A percentile compares a stretch with the other conserved stretches of the same genome.
Evolutionary conservation across 768 basidiomycete species (phyloP).

Genomic region (Rubroboletus satanas): DNA sequence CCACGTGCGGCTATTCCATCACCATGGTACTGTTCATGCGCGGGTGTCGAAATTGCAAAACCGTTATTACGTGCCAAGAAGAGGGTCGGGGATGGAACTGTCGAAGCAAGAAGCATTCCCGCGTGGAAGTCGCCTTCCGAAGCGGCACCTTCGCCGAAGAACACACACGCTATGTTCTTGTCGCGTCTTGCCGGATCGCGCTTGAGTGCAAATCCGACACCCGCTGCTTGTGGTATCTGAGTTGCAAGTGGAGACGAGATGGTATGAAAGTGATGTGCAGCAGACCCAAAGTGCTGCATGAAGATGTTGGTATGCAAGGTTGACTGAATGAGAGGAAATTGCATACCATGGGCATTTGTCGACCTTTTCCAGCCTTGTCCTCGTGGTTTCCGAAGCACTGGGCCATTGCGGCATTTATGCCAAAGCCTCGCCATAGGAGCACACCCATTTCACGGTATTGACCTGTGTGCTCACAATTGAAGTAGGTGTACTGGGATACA

Average conservation of each 20-base stretch:
- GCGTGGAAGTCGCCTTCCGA: constrained; percentile 97
- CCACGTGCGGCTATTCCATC: constrained; percentile 92
- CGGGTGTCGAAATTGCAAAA: constrained; percentile 93
- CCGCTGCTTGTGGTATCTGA: constrained; percentile 93
- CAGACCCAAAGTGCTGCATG: constrained; percentile 78
- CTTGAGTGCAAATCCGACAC: constrained; percentile 85
- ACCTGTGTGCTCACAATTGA: constrained; percentile 37
- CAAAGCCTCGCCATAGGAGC: constrained; percentile 82
- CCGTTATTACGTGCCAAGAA: constrained; percentile 83
- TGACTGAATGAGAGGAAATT: background rate
- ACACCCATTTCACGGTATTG: constrained; percentile 96
- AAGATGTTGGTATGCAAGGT: constrained; percentile 1
- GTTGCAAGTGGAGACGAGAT: constrained; percentile 93
- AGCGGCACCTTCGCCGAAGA: constrained; percentile 92
- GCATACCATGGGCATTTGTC: constrained; percentile 90
- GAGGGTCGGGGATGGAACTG: constrained; percentile 67
- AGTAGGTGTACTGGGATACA: background rate
- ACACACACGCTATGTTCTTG: constrained; percentile 79
- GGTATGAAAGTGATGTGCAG: constrained; percentile 82
- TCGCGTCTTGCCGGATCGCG: constrained; percentile 66
- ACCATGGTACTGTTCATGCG: constrained; percentile 83
- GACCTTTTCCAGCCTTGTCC: constrained; percentile 77
- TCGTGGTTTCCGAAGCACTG: constrained; percentile 89
- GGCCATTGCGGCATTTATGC: constrained; percentile 76
- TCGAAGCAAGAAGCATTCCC: constrained; percentile 76